A percentile compares a stretch with the other conserved stretches of the same genome.
phyloP scores from a whole-genome alignment of 345 rosid species.

The Hevea brasiliensis region DNA sequence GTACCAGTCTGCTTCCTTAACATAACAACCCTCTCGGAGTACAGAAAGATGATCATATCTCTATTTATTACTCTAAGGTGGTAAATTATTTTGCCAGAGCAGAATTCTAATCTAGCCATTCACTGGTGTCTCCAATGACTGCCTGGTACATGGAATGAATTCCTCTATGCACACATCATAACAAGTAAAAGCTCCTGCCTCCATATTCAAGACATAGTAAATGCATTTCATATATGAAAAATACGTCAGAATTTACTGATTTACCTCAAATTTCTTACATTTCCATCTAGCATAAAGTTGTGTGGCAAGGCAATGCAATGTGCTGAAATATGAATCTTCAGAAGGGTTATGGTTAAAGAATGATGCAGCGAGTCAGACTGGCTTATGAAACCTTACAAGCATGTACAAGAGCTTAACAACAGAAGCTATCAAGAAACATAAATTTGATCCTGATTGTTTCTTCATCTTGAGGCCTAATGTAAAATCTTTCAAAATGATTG shows the following conservation, averaged over 20 bases:
- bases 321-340: not conserved
- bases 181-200: too few species aligned
- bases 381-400: not conserved
- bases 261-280: not conserved
- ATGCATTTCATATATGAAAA: not conserved
- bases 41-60: slow-evolving; percentile 28
- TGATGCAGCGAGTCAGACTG: not conserved
- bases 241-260: not conserved
- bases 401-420: not conserved
- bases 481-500: not conserved
- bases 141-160: slow-evolving; percentile 31
- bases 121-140: slow-evolving; percentile 32
- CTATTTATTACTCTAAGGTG: slow-evolving; percentile 1
- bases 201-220: too few species aligned
- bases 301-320: not conserved
- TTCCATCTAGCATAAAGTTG: not conserved
- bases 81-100: not conserved
- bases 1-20: slow-evolving; percentile 18
- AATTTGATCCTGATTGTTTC: not conserved
- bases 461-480: slow-evolving; percentile 4
- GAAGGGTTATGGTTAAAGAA: not conserved
- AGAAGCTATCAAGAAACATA: not conserved
- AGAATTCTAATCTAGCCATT: not conserved
- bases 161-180: slow-evolving; percentile 20
- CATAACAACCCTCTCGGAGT: slow-evolving; percentile 26